Base-by-base conservation (phyloP, 2,329 filamentous ascomycete genomes). In the Stylonectria norvegica region DNA sequence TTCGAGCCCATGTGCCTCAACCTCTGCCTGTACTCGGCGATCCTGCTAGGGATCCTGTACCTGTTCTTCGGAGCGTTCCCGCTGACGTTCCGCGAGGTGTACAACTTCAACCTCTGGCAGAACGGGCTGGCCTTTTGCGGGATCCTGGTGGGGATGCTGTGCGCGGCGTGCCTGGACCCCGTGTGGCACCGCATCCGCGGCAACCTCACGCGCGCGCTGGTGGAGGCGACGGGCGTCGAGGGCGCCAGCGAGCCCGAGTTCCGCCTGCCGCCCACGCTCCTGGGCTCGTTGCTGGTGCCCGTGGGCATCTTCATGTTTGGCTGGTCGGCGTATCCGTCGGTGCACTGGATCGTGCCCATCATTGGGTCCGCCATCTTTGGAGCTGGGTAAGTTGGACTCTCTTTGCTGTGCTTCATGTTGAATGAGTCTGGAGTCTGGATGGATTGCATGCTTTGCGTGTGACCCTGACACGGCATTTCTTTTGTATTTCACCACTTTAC, bases 61-160 rank as follows among this genome's bases (percentile, higher is more conserved):
- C 78, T 95, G 27, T 95, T 94, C 70, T 94, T 95, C 61, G 89
- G 89, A 15, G 89, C 89, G 0, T 95, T 95, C 56, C 78, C 85
- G 5, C 69, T 94, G 31, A 81, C 95, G 12, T 95, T 95, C 58
- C 62, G 72, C 18, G 77, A 74, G 31, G 81, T 85, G 33, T 85
- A 94, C 60, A 81, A 78, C 15, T 89, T 95, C 68, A 80, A 79
- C 38, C 69, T 89, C 9, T 93, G 85, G 73, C 85, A 95, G 64
- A 72, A 79, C 9, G 90, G 89, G n/a, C 67, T 93, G 41, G 76
- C 81, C 11, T 95, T 95, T 63, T 57, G 93, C 33, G 85, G 82
- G 11, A 74, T 87, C 40, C 71, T 86, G 34, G 67, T 81, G 2
- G 83, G 85, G 31, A 86, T 88, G 81, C 43, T 85, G 1, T 33